phyloP scores from a whole-genome alignment of 352 stramenopile species.

The Globisporangium recalcitrans region DNA sequence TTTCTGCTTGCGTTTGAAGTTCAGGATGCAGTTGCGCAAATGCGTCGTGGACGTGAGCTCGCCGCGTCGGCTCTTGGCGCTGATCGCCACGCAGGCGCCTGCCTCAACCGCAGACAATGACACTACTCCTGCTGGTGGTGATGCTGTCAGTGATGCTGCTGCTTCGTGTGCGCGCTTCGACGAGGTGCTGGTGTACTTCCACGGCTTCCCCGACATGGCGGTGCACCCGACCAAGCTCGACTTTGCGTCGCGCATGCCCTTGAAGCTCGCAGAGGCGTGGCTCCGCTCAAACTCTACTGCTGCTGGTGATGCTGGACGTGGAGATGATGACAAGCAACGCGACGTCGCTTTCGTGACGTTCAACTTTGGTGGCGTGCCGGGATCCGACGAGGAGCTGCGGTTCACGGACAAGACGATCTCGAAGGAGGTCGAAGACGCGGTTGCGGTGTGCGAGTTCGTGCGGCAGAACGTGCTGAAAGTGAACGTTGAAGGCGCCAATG shows the following conservation, averaged over 20 bases:
- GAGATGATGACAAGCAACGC: too few species aligned
- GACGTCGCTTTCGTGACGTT: conserved; percentile 42
- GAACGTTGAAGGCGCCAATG: background rate
- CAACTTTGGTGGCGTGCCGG: conserved; percentile 64
- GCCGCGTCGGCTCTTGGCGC: background rate
- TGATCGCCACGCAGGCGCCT: background rate
- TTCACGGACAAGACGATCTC: conserved; percentile 57
- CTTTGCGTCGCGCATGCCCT: conserved; percentile 50
- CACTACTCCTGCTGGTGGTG: background rate
- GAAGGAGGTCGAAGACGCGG: conserved; percentile 49
- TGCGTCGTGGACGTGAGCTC: conserved; percentile 4
- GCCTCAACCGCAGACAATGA: too few species aligned
- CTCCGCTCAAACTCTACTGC: conserved; percentile 14
- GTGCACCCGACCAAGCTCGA: conserved; percentile 50
- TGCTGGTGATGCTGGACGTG: background rate
- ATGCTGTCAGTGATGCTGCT: background rate
- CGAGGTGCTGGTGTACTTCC: conserved; percentile 60
- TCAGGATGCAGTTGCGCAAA: conserved; percentile 1
- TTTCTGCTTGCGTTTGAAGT: background rate
- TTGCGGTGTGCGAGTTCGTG: conserved; percentile 44
- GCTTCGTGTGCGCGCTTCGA: conserved; percentile 7
- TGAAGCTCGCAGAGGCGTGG: conserved; percentile 55
- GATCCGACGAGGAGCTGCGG: conserved; percentile 43
- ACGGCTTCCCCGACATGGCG: conserved; percentile 69
- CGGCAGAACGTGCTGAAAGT: conserved; percentile 24